These are phyloP conservation scores for Pezicula neosporulosa DNA, from an alignment of 2,329 filamentous ascomycete genomes.

Conservation along the genomic window DNA sequence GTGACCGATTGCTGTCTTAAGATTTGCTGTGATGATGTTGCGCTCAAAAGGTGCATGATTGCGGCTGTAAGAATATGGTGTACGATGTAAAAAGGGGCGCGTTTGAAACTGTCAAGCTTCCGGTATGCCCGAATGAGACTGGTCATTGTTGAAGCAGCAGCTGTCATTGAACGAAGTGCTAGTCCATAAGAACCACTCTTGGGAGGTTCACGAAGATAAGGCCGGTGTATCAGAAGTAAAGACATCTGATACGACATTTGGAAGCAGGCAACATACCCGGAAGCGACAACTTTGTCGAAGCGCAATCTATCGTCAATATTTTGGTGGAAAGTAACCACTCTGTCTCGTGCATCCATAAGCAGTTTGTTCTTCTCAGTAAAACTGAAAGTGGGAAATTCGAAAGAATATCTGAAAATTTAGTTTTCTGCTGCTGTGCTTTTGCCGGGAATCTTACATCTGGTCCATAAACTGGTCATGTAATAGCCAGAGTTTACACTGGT, in stretches of 20 bases:
- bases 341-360: not conserved
- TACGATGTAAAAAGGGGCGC: conserved; percentile 1
- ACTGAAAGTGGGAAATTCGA: not conserved
- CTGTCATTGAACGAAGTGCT: conserved; percentile 4
- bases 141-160: conserved; percentile 3
- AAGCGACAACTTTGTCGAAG: not conserved
- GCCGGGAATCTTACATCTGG: conserved; percentile 4
- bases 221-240: conserved; percentile 6
- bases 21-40: not conserved
- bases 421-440: too few relatives aligned
- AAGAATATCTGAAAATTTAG: not conserved
- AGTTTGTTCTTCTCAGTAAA: not conserved
- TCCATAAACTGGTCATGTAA: conserved; percentile 9
- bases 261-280: not conserved
- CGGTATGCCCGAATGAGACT: not conserved
- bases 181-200: conserved; percentile 1
- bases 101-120: not conserved
- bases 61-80: conserved; percentile 7
- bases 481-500: conserved; percentile 6
- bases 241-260: conserved; percentile 12
- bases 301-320: not conserved
- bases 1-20: not conserved
- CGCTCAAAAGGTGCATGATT: conserved; percentile 7
- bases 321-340: not conserved
- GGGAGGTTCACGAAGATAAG: conserved; percentile 3